Evolutionary conservation across 441 rosid species (phyloP).

Genomic region (Pelargonium fulgidum): DNA sequence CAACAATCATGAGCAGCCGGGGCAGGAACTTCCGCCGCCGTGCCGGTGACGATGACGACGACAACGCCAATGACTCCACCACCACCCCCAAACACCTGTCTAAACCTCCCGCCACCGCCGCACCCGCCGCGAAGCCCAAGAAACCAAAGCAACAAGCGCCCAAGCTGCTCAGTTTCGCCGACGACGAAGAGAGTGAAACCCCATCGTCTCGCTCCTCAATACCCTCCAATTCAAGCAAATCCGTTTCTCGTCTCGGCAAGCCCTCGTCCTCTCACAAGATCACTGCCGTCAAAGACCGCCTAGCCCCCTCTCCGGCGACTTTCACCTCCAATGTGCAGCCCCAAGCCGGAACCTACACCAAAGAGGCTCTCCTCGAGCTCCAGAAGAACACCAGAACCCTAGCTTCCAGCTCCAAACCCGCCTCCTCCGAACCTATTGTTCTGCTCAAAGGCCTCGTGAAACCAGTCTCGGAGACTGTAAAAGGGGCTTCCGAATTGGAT

Average conservation of each 20-base stretch:
- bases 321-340: conserved; percentile 66
- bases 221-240: conserved; percentile 14
- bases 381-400: conserved; percentile 83
- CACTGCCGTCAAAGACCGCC: conserved; percentile 50
- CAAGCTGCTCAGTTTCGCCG: conserved; percentile 26
- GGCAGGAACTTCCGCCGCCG: conserved; percentile 75
- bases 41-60: conserved; percentile 40
- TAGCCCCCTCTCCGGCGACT: conserved; percentile 21
- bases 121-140: conserved; percentile 35
- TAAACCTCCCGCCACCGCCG: conserved; percentile 13
- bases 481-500: not conserved
- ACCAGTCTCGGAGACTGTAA: conserved; percentile 21
- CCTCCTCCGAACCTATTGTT: conserved; percentile 48
- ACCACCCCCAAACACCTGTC: conserved; percentile 12
- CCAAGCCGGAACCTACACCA: conserved; percentile 79
- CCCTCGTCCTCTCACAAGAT: conserved; percentile 56
- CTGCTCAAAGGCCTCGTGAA: conserved; percentile 66
- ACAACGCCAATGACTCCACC: conserved; percentile 6
- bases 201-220: conserved; percentile 12
- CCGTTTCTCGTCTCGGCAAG: conserved; percentile 36
- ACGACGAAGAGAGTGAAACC: conserved; percentile 22
- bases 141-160: conserved; percentile 26
- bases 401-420: conserved; percentile 23
- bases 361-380: conserved; percentile 79
- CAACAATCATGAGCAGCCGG: not conserved